phyloP scores from a whole-genome alignment of 2,329 filamentous ascomycete species.

The Thelonectria rubi region DNA sequence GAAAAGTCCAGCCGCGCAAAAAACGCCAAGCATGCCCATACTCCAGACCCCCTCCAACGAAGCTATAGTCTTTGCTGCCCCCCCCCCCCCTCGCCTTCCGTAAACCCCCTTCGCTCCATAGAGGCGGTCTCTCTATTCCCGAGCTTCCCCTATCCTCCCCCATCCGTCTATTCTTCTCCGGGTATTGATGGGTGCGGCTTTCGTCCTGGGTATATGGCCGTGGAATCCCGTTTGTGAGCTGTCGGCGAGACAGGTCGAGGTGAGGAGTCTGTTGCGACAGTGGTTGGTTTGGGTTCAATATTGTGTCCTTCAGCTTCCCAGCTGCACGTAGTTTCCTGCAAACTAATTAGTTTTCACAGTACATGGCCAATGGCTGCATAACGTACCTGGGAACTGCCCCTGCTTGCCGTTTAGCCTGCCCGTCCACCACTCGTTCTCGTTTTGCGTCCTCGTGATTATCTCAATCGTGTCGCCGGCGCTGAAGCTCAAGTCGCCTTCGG shows the following conservation, averaged over 20 bases:
- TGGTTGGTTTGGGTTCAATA: neutral
- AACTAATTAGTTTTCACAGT: conserved; percentile 36
- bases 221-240: conserved; percentile 18
- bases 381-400: conserved; percentile 93
- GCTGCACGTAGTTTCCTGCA: conserved; percentile 61
- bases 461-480: conserved; percentile 88
- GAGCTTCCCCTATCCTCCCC: neutral
- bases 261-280: conserved; percentile 18
- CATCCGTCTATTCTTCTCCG: conserved; percentile 7
- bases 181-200: conserved; percentile 7
- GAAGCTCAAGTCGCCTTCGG: conserved; percentile 93
- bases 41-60: neutral
- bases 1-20: conserved; percentile 13
- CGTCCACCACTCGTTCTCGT: conserved; percentile 97
- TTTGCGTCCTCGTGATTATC: conserved; percentile 82
- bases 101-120: too few relatives aligned
- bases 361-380: neutral
- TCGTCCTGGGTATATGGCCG: conserved; percentile 17
- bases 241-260: conserved; percentile 28
- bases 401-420: conserved; percentile 81
- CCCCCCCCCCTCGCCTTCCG: neutral
- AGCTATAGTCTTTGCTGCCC: conserved; percentile 7
- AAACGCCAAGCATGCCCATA: conserved; percentile 16
- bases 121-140: neutral
- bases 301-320: conserved; percentile 40